Base-by-base conservation (phyloP, 23 red algal species). In the Chondrus crispus region DNA sequence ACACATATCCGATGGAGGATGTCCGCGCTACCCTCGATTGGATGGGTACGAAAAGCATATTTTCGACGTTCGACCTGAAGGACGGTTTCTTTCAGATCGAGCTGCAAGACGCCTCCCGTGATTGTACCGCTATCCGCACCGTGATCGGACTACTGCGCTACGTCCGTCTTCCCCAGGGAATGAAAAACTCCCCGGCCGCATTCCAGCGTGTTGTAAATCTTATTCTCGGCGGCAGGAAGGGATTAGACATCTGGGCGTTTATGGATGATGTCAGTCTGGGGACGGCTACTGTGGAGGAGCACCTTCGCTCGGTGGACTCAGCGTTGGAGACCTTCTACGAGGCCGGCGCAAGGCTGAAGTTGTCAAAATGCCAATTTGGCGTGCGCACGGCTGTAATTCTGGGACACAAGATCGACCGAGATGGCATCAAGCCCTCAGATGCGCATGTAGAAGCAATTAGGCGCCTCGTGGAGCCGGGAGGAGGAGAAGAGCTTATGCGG, bases 1-100 rank as follows among this genome's bases (percentile, higher is more conserved):
- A 72, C 13, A 11, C 58, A 11, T 80, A 80, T 80, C 82, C 82
- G 38, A n/a, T 72, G 82, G 14, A 70, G 42, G 82, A 87, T 28
- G 52, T 87, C 19, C 47, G 42, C 12, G 18, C 18, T 13, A 70
- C 69, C 12, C 14, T 87, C 35, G n/a, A n/a, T n/a, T n/a, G n/a
- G n/a, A n/a, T n/a, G n/a, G n/a, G n/a, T 37, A n/a, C 68, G 20
- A 16, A 14, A 52, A 14, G 20, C 54, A 16, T 16, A 14, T n/a
- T n/a, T n/a, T n/a, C n/a, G n/a, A n/a, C n/a, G n/a, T n/a, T n/a
- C n/a, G n/a, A n/a, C n/a, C n/a, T n/a, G n/a, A n/a, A n/a, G n/a
- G n/a, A n/a, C n/a, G n/a, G n/a, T n/a, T n/a, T n/a, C n/a, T n/a
- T n/a, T n/a, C n/a, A n/a, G n/a, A n/a, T n/a, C n/a, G n/a, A n/a